phyloP scores from a whole-genome alignment of 2,329 filamentous ascomycete species.

The Proliferodiscus dingleyae region DNA sequence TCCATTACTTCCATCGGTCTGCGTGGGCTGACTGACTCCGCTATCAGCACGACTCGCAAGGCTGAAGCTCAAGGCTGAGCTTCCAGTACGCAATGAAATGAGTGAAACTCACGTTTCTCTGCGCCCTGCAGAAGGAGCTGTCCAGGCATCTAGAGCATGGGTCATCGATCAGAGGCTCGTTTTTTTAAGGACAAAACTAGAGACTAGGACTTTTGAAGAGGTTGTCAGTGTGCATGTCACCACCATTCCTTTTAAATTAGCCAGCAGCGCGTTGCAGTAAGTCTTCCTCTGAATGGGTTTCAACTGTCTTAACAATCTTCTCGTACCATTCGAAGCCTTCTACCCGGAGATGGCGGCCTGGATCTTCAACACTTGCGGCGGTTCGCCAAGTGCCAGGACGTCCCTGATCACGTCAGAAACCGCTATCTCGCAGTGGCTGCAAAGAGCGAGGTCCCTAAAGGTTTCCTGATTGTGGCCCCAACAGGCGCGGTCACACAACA shows the following conservation, averaged over 20 bases:
- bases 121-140: background rate
- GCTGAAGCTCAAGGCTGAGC: slow-evolving; percentile 4
- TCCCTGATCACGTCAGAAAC: slow-evolving; percentile 61
- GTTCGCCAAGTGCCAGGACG: slow-evolving; percentile 66
- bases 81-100: slow-evolving; percentile 5
- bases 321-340: slow-evolving; percentile 51
- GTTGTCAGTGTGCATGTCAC: slow-evolving; percentile 65
- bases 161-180: slow-evolving; percentile 37
- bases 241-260: slow-evolving; percentile 64
- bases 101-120: background rate
- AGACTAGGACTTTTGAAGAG: slow-evolving; percentile 54
- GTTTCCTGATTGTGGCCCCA: slow-evolving; percentile 47
- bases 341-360: slow-evolving; percentile 57
- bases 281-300: slow-evolving; percentile 29
- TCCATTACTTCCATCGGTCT: background rate
- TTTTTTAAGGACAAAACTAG: slow-evolving; percentile 60
- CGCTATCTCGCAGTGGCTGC: slow-evolving; percentile 44
- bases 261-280: slow-evolving; percentile 69
- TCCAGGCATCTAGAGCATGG: background rate
- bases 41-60: background rate
- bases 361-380: slow-evolving; percentile 68
- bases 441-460: slow-evolving; percentile 37
- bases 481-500: slow-evolving; percentile 46
- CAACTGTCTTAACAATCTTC: slow-evolving; percentile 26
- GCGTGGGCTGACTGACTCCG: background rate